These are phyloP conservation scores for Salmacisia buchloeana DNA, from an alignment of 1,284 basidiomycete species.

Conservation along the genomic window DNA sequence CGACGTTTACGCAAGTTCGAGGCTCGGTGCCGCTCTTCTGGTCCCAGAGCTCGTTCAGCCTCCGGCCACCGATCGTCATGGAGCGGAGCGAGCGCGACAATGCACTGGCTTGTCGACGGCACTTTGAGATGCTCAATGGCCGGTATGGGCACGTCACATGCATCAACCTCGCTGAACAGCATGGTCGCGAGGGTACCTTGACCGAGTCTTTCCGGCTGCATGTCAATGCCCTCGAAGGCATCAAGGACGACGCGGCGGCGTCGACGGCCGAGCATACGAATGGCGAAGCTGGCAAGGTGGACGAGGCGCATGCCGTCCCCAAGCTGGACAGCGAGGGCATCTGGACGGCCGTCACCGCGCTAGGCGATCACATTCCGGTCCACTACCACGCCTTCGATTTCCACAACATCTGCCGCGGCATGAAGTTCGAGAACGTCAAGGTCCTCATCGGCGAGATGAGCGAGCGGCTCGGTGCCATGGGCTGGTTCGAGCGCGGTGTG, in stretches of 20 bases:
- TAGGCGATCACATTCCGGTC: conserved; percentile 19
- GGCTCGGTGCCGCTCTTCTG: conserved; percentile 22
- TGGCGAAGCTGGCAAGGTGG: background rate
- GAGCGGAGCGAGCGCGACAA: conserved; percentile 72
- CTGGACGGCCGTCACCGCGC: conserved; percentile 36
- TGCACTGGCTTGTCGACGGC: conserved; percentile 64
- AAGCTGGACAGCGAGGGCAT: conserved; percentile 8
- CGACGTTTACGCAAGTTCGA: conserved; percentile 19
- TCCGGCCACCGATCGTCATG: conserved; percentile 81
- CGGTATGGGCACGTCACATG: conserved; percentile 56
- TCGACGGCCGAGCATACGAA: conserved; percentile 52
- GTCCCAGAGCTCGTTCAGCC: conserved; percentile 55
- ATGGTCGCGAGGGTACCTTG: conserved; percentile 76
- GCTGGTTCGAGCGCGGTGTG: conserved; percentile 12
- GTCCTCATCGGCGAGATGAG: conserved; percentile 67
- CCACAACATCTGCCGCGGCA: conserved; percentile 79
- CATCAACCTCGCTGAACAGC: conserved; percentile 77
- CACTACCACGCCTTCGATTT: conserved; percentile 68
- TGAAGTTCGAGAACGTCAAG: conserved; percentile 87
- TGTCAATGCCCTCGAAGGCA: conserved; percentile 54
- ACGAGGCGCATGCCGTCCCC: background rate
- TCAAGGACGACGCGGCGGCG: conserved; percentile 51
- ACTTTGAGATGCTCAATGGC: conserved; percentile 66
- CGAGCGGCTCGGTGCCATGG: conserved; percentile 65
- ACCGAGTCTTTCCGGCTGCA: conserved; percentile 72